These are phyloP conservation scores for Wickerhamomyces queroliae DNA, from an alignment of 805 yeast species.

Conservation along the genomic window DNA sequence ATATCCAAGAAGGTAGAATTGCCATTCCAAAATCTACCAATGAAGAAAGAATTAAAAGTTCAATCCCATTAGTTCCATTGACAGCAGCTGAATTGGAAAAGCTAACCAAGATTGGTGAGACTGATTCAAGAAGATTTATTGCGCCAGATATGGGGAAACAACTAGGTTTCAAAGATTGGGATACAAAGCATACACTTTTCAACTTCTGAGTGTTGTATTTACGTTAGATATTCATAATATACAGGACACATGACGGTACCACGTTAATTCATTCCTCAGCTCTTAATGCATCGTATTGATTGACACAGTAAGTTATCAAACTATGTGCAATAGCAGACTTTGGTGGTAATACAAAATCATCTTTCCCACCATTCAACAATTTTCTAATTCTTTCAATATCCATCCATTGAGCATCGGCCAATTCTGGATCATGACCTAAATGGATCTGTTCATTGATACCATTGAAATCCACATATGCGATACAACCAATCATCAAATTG, in stretches of 20 bases:
- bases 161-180: conserved; percentile 9
- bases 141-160: conserved; percentile 9
- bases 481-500: conserved; percentile 88
- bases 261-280: conserved; percentile 2
- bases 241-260: no score
- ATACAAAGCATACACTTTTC: neutral
- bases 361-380: conserved; percentile 24
- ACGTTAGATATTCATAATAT: neutral
- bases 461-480: conserved; percentile 69
- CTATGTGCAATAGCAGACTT: conserved; percentile 22
- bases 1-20: conserved; percentile 52
- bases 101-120: conserved; percentile 25
- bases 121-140: conserved; percentile 26
- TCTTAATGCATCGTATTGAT: conserved; percentile 6
- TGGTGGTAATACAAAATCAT: conserved; percentile 21
- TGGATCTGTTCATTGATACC: conserved; percentile 59
- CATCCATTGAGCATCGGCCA: conserved; percentile 85
- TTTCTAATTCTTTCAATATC: conserved; percentile 44
- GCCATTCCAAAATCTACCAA: conserved; percentile 68
- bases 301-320: conserved; percentile 18
- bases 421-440: conserved; percentile 80
- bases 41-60: conserved; percentile 45
- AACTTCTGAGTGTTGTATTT: neutral
- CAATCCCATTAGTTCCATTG: conserved; percentile 29
- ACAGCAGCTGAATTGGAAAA: conserved; percentile 32